phyloP scores from a whole-genome alignment of 768 basidiomycete genomes.

The Hypholoma fasciculare region DNA sequence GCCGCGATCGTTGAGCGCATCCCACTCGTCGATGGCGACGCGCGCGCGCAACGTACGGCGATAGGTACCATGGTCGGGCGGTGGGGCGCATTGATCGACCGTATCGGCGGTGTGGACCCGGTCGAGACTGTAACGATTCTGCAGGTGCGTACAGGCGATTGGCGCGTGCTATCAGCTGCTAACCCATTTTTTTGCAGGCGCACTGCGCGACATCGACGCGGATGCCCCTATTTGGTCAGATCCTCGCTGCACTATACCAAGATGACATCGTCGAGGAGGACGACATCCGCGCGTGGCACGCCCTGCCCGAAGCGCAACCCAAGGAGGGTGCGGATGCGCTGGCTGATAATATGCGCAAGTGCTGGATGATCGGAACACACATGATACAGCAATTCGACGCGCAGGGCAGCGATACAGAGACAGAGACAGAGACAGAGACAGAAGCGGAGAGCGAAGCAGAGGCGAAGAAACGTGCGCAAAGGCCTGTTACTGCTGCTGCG shows the following conservation, averaged over 20 bases:
- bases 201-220: conserved; percentile 67
- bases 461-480: conserved; percentile 8
- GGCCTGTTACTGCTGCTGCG: neutral
- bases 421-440: conserved; percentile 23
- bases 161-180: neutral
- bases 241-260: conserved; percentile 87
- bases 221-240: conserved; percentile 75
- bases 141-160: conserved; percentile 53
- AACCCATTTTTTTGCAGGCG: conserved; percentile 34
- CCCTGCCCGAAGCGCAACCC: conserved; percentile 50
- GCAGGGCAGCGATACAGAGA: conserved; percentile 57
- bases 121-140: conserved; percentile 78
- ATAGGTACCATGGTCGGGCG: conserved; percentile 62
- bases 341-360: conserved; percentile 60
- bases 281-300: conserved; percentile 88
- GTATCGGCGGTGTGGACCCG: conserved; percentile 80
- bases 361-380: conserved; percentile 67
- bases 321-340: conserved; percentile 26
- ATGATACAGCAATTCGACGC: conserved; percentile 85
- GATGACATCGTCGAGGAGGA: conserved; percentile 91
- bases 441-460: conserved; percentile 22
- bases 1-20: conserved; percentile 79
- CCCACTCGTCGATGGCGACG: conserved; percentile 55
- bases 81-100: conserved; percentile 84
- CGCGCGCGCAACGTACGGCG: conserved; percentile 59